A percentile compares a stretch with the other conserved stretches of the same genome.
Conservation (phyloP, 2,329 filamentous ascomycete genomes). For the Thielaviopsis punctulata region DNA sequence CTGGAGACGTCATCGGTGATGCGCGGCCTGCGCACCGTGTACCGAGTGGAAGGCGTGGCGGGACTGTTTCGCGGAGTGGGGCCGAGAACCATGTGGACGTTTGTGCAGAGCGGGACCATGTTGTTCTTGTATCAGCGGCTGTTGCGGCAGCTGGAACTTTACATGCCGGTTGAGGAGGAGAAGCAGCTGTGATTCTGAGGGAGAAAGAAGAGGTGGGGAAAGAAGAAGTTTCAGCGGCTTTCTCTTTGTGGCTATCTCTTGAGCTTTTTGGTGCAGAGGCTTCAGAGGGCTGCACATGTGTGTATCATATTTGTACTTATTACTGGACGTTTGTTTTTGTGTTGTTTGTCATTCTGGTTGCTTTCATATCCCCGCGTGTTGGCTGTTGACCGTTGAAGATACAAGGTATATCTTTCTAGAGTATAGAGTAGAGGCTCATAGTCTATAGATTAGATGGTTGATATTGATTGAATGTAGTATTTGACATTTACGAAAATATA, state of each 20-base stretch:
- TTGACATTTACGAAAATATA: no score
- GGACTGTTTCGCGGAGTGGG: conserved; percentile 94
- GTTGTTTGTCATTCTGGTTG: background rate
- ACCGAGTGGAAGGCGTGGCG: conserved; percentile 68
- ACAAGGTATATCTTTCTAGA: background rate
- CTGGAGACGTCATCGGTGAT: conserved; percentile 83
- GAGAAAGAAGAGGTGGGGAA: background rate
- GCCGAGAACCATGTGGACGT: conserved; percentile 87
- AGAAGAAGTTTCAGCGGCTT: background rate
- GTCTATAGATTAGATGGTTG: background rate
- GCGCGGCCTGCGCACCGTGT: conserved; percentile 71
- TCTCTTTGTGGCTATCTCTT: conserved; percentile 13
- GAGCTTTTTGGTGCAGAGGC: background rate
- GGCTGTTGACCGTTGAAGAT: no score
- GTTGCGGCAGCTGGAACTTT: conserved; percentile 53
- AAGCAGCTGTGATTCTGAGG: conserved; percentile 12
- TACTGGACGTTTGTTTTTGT: background rate
- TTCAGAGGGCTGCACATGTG: conserved; percentile 8
- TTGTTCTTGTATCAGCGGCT: conserved; percentile 85
- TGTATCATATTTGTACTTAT: conserved; percentile 12
- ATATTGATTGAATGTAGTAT: background rate
- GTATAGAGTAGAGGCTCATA: background rate
- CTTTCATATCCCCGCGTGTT: background rate
- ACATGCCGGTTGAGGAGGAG: conserved; percentile 20
- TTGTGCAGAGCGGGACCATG: conserved; percentile 93